Conservation (phyloP, 139 green algal species). For the Closterium sp. region DNA sequence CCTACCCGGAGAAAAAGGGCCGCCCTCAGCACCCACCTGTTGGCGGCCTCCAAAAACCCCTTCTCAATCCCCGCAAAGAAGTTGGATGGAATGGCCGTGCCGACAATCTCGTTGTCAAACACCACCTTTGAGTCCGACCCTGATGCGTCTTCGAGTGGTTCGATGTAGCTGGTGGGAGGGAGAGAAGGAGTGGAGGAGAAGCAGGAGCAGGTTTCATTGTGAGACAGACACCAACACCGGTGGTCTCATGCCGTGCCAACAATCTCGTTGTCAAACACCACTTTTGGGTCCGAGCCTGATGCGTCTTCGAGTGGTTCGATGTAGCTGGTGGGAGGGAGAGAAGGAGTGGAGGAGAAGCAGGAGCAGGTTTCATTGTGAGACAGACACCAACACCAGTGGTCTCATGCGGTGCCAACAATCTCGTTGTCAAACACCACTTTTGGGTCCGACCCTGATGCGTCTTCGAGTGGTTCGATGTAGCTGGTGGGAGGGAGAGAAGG, state of each 20-base stretch:
- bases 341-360: neutral
- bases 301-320: conserved; percentile 59
- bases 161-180: conserved; percentile 56
- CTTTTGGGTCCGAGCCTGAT: conserved; percentile 25
- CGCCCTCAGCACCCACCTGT: no score
- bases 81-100: conserved; percentile 54
- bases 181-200: no score
- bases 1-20: conserved; percentile 66
- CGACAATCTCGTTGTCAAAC: conserved; percentile 61
- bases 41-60: conserved; percentile 86
- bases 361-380: conserved; percentile 34
- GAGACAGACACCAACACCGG: no score
- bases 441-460: conserved; percentile 18
- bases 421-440: conserved; percentile 63
- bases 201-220: no score
- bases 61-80: conserved; percentile 61
- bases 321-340: conserved; percentile 45
- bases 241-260: no score
- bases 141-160: conserved; percentile 53
- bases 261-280: conserved; percentile 63
- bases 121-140: conserved; percentile 50
- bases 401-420: conserved; percentile 56
- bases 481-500: conserved; percentile 31
- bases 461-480: conserved; percentile 60
- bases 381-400: conserved; percentile 41